These are phyloP conservation scores for Metschnikowia baotianmanensis DNA, from an alignment of 805 yeast genomes.

Conservation along the genomic window DNA sequence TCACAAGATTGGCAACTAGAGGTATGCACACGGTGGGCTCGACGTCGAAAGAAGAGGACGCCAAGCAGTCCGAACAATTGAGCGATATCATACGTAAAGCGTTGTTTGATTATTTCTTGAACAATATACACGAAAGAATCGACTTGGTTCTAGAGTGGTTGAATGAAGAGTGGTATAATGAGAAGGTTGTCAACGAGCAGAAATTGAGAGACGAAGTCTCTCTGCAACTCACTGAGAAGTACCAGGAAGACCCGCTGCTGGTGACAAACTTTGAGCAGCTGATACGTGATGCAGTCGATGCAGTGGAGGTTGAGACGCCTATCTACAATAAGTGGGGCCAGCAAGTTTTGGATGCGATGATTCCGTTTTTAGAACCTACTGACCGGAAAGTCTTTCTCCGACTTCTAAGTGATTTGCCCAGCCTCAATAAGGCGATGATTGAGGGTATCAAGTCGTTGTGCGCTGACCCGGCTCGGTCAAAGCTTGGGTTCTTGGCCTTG, in stretches of 20 bases:
- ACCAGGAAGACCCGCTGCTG: slow-evolving; percentile 17
- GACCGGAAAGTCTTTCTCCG: slow-evolving; percentile 83
- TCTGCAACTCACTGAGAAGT: slow-evolving; percentile 16
- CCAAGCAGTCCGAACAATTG: slow-evolving; percentile 35
- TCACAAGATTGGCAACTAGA: slow-evolving; percentile 78
- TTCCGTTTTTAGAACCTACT: slow-evolving; percentile 78
- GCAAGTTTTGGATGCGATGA: slow-evolving; percentile 68
- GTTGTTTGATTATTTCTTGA: slow-evolving; percentile 68
- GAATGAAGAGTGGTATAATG: slow-evolving; percentile 89
- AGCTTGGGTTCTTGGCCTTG: slow-evolving; percentile 78
- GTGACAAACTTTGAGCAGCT: slow-evolving; percentile 17
- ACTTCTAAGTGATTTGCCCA: slow-evolving; percentile 84
- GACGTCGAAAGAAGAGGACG: slow-evolving; percentile 24
- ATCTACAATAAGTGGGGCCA: slow-evolving; percentile 68
- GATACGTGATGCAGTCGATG: slow-evolving; percentile 19
- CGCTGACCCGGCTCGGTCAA: slow-evolving; percentile 77
- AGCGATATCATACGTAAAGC: slow-evolving; percentile 66
- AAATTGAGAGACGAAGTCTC: slow-evolving; percentile 20
- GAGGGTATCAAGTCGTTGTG: slow-evolving; percentile 69
- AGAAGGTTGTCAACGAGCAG: slow-evolving; percentile 42
- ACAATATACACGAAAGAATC: slow-evolving; percentile 66
- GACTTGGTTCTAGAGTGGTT: slow-evolving; percentile 87
- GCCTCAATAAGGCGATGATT: slow-evolving; percentile 59
- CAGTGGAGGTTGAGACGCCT: slow-evolving; percentile 34
- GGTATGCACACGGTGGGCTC: slow-evolving; percentile 50